phyloP scores from a whole-genome alignment of 306 rosid species.

The Pyrus betulifolia region DNA sequence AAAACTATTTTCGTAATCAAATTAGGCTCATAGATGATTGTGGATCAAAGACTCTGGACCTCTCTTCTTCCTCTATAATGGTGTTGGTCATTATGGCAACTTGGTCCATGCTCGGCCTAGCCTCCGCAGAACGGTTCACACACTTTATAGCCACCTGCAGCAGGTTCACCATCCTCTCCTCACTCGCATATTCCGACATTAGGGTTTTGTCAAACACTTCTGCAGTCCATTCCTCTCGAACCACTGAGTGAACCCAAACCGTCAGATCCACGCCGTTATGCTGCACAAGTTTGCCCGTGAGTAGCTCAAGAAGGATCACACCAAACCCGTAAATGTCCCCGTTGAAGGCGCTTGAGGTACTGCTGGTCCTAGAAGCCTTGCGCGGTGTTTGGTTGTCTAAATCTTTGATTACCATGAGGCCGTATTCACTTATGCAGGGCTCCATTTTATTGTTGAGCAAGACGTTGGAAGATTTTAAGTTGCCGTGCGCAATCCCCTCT shows the following conservation, averaged over 20 bases:
- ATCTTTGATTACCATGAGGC: slow-evolving; percentile 33
- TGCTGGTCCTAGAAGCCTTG: slow-evolving; percentile 3
- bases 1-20: neutral
- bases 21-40: neutral
- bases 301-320: slow-evolving; percentile 74
- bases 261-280: slow-evolving; percentile 55
- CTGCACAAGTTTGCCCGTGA: slow-evolving; percentile 62
- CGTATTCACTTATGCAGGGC: slow-evolving; percentile 70
- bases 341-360: slow-evolving; percentile 18
- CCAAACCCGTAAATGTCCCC: slow-evolving; percentile 68
- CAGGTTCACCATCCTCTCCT: slow-evolving; percentile 74
- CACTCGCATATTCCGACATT: slow-evolving; percentile 56
- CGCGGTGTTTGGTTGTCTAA: slow-evolving; percentile 11
- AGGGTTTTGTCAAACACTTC: slow-evolving; percentile 69
- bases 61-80: slow-evolving; percentile 73
- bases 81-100: slow-evolving; percentile 55
- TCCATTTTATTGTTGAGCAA: slow-evolving; percentile 61
- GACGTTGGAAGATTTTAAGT: slow-evolving; percentile 75
- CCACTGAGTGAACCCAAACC: slow-evolving; percentile 75
- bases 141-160: slow-evolving; percentile 78
- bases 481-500: slow-evolving; percentile 65
- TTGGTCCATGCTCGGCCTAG: slow-evolving; percentile 69
- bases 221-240: slow-evolving; percentile 83
- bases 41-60: slow-evolving; percentile 31
- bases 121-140: slow-evolving; percentile 40